phyloP scores from a whole-genome alignment of 176 grass and related monocot genomes.

The Paspalum vaginatum region DNA sequence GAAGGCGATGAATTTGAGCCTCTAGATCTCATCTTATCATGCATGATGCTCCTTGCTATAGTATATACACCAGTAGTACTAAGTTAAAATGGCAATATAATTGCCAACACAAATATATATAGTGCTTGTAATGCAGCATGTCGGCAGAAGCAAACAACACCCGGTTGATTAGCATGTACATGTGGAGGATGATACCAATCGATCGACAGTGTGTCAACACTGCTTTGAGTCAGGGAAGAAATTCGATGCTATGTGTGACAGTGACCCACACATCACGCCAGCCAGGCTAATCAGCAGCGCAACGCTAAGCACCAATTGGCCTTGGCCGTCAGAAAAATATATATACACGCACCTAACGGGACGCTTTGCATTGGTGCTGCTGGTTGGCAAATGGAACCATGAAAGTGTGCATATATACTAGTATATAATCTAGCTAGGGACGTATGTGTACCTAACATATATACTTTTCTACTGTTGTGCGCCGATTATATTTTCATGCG shows the following conservation, averaged over 20 bases:
- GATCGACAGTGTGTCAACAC: background rate
- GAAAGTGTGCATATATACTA: slow-evolving; percentile 17
- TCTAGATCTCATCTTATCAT: background rate
- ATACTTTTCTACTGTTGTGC: background rate
- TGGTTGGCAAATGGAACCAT: slow-evolving; percentile 5
- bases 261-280: background rate
- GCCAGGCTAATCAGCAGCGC: background rate
- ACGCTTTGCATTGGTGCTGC: background rate
- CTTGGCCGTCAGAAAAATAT: slow-evolving; percentile 25
- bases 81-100: background rate
- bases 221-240: background rate
- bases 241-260: background rate
- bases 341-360: slow-evolving; percentile 4
- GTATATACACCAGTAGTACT: background rate
- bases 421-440: background rate
- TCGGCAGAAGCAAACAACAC: background rate
- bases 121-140: background rate
- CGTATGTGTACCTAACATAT: background rate
- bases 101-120: background rate
- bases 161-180: background rate
- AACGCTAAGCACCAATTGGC: slow-evolving; percentile 1
- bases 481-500: background rate
- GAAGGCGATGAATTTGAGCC: background rate
- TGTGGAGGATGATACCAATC: background rate
- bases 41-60: too few species aligned